Conservation (phyloP, 2,329 filamentous ascomycete species). For the Botrytis deweyae region DNA sequence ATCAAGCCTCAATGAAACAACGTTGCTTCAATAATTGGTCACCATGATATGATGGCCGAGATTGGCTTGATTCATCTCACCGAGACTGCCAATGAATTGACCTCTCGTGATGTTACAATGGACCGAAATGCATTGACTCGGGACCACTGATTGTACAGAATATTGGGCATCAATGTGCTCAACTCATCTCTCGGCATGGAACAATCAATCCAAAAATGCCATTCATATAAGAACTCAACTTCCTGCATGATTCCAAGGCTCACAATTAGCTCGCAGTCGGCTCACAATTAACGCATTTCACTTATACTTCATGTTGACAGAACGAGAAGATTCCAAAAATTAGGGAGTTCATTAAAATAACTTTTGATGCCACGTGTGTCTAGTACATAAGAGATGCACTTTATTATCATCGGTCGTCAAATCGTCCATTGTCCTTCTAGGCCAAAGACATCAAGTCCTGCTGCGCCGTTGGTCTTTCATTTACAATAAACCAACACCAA, state of each 20-base stretch:
- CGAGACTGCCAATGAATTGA: slow-evolving; percentile 7
- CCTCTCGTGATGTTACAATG: neutral
- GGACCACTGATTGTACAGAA: neutral
- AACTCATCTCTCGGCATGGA: neutral
- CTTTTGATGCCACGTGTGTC: slow-evolving; percentile 5
- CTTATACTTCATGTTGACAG: neutral
- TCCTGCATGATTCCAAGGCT: neutral
- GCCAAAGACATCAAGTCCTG: neutral
- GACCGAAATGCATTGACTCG: slow-evolving; percentile 7
- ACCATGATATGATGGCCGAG: neutral
- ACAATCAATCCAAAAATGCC: neutral
- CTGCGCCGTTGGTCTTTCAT: neutral
- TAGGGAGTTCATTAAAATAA: neutral
- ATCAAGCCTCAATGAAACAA: neutral
- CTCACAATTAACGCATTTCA: neutral
- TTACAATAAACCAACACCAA: neutral
- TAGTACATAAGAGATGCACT: neutral
- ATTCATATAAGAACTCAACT: neutral
- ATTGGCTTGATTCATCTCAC: slow-evolving; percentile 9
- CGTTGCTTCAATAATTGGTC: slow-evolving; percentile 6
- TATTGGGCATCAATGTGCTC: slow-evolving; percentile 18
- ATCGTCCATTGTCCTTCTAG: neutral
- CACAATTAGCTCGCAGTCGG: neutral
- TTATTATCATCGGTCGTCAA: neutral
- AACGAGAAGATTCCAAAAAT: neutral